Evolutionary conservation across 257 asterid genomes (phyloP).

Genomic region (Mitragyna speciosa): DNA sequence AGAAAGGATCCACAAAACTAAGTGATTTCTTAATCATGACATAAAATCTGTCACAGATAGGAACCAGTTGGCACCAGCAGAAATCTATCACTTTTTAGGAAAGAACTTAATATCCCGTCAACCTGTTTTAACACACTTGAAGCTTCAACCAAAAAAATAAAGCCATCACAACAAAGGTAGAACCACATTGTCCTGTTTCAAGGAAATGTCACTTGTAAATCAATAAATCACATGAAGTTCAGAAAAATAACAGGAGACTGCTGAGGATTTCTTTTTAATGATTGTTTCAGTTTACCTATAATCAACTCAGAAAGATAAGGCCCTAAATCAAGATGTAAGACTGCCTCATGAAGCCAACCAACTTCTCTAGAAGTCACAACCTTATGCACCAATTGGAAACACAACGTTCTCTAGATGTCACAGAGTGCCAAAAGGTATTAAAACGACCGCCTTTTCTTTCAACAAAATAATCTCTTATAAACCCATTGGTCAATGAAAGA

Average conservation of each 20-base stretch:
- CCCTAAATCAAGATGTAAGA: background rate
- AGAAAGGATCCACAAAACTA: background rate
- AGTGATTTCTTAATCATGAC: background rate
- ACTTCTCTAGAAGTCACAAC: too few relatives aligned
- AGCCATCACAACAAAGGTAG: background rate
- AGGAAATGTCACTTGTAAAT: background rate
- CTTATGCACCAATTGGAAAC: background rate
- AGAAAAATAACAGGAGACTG: background rate
- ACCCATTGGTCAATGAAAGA: background rate
- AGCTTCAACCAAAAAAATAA: background rate
- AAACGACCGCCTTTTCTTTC: background rate
- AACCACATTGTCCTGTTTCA: background rate
- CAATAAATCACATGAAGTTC: background rate
- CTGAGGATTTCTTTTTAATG: background rate
- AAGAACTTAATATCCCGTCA: background rate
- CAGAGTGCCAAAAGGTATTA: background rate
- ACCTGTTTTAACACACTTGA: background rate
- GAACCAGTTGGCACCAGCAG: background rate
- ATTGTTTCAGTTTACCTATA: background rate
- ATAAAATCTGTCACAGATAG: background rate
- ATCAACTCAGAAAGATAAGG: background rate
- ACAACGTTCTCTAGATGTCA: background rate
- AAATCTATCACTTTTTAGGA: background rate
- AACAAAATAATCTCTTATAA: background rate
- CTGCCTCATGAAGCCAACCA: background rate